phyloP scores from a whole-genome alignment of 2,329 filamentous ascomycete species.

The Diatrype stigma region DNA sequence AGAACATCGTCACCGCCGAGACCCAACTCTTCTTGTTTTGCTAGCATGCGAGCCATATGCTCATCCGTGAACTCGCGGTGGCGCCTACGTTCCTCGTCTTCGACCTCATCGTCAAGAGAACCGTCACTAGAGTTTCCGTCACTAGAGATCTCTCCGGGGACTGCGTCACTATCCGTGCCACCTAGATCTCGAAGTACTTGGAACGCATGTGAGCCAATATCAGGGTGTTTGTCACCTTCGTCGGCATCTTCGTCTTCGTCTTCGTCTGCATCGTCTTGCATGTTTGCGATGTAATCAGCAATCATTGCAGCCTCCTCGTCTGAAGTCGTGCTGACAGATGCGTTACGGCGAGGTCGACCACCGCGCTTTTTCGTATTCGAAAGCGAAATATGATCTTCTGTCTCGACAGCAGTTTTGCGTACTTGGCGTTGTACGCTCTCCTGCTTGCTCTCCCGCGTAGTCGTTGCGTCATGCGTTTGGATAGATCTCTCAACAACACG shows the following conservation, averaged over 20 bases:
- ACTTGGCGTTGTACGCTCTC: neutral
- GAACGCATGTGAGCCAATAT: constrained; percentile 22
- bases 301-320: constrained; percentile 53
- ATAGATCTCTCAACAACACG: constrained; percentile 22
- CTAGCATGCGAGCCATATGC: constrained; percentile 55
- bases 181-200: constrained; percentile 37
- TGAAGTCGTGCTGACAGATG: constrained; percentile 6
- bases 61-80: constrained; percentile 49
- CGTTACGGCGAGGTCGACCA: constrained; percentile 1
- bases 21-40: constrained; percentile 61
- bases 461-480: neutral
- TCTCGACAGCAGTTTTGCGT: constrained; percentile 10
- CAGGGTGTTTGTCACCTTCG: constrained; percentile 16
- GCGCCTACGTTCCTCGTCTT: constrained; percentile 28
- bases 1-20: constrained; percentile 55
- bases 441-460: neutral
- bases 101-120: constrained; percentile 31
- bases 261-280: constrained; percentile 39
- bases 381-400: constrained; percentile 18
- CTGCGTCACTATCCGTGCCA: constrained; percentile 37
- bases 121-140: constrained; percentile 21
- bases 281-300: constrained; percentile 69
- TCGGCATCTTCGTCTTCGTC: constrained; percentile 23
- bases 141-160: constrained; percentile 19
- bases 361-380: constrained; percentile 15